A percentile compares a stretch with the other conserved stretches of the same genome.
These are phyloP conservation scores for Triticum aestivum DNA, from an alignment of 176 grass and related monocot genomes.

Conservation along the genomic window IWGSC_CS_RefSeq_v2.1 NC_057800.1:239213753-239214252, in stretches of 20 bases:
- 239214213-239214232: too few relatives aligned
- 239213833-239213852: constrained; percentile 70
- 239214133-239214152: too few relatives aligned
- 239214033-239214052: background rate
- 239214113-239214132: too few relatives aligned
- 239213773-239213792: background rate
- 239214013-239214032: background rate
- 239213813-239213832: constrained; percentile 46
- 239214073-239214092: background rate
- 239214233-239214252: too few relatives aligned
- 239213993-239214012: background rate
- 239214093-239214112: too few relatives aligned
- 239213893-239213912: constrained; percentile 81
- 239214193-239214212: too few relatives aligned
- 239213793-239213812: background rate
- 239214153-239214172: too few relatives aligned
- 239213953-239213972: background rate
- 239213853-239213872: constrained; percentile 53
- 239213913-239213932: constrained; percentile 83
- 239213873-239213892: constrained; percentile 73
- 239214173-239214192: too few relatives aligned
- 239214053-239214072: background rate
- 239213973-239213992: background rate
- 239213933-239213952: constrained; percentile 55
- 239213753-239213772: background rate